Conservation (phyloP, 352 stramenopile species). For the Phytophthora idaei region DNA sequence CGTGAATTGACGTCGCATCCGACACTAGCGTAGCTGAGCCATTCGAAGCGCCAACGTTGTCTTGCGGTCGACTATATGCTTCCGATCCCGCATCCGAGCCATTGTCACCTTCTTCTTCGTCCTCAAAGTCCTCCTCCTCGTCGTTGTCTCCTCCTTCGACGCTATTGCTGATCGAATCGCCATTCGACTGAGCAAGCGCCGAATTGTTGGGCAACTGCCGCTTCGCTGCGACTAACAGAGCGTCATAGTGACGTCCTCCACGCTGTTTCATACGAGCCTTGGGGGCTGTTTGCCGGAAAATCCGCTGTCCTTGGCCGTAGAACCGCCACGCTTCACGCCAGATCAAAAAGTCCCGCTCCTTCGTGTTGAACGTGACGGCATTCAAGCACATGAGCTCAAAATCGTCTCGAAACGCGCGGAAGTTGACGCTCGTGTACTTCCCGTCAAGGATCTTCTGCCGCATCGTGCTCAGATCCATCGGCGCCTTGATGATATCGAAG, state of each 20-base stretch:
- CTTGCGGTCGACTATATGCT: slow-evolving; percentile 16
- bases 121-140: slow-evolving; percentile 37
- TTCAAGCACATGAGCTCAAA: slow-evolving; percentile 97
- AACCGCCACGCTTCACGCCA: slow-evolving; percentile 94
- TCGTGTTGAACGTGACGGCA: slow-evolving; percentile 95
- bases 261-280: slow-evolving; percentile 83
- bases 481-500: slow-evolving; percentile 91
- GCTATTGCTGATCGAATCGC: slow-evolving; percentile 35
- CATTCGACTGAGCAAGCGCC: slow-evolving; percentile 45
- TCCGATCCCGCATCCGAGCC: slow-evolving; percentile 35
- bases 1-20: slow-evolving; percentile 7
- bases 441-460: slow-evolving; percentile 68
- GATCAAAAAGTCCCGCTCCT: slow-evolving; percentile 87
- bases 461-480: slow-evolving; percentile 95
- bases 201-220: slow-evolving; percentile 86
- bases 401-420: slow-evolving; percentile 86
- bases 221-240: slow-evolving; percentile 73
- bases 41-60: slow-evolving; percentile 18
- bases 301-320: slow-evolving; percentile 80
- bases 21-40: slow-evolving; percentile 9
- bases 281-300: slow-evolving; percentile 74
- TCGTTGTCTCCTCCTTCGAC: slow-evolving; percentile 40
- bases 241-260: slow-evolving; percentile 72
- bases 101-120: slow-evolving; percentile 36
- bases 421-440: slow-evolving; percentile 74